phyloP scores from a whole-genome alignment of 495 filamentous ascomycete species.

The Xylaria bambusicola region DNA sequence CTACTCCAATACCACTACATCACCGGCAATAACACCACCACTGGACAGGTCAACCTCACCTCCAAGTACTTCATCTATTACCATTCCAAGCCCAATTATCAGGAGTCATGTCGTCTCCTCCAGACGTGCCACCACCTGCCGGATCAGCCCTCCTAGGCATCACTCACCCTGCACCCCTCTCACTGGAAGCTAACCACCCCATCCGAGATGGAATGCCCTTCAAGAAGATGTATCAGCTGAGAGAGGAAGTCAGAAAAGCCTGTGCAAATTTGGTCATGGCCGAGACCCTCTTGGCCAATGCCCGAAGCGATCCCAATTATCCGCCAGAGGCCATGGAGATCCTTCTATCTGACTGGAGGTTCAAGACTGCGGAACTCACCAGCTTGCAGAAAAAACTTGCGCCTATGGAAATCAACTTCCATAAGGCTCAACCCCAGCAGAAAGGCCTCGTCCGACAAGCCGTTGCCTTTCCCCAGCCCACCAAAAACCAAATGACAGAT shows the following conservation, averaged over 20 bases:
- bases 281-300: neutral
- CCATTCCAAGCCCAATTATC: too few relatives aligned
- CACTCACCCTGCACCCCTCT: too few relatives aligned
- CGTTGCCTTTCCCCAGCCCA: neutral
- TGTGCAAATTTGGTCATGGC: neutral
- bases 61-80: too few relatives aligned
- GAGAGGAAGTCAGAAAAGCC: neutral
- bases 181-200: too few relatives aligned
- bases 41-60: too few relatives aligned
- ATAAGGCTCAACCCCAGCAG: neutral
- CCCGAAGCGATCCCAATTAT: neutral
- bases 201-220: neutral
- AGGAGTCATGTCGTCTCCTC: too few relatives aligned
- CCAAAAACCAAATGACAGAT: neutral
- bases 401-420: slow-evolving; percentile 4
- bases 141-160: too few relatives aligned
- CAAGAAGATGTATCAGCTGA: neutral
- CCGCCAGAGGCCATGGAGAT: neutral
- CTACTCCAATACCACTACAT: too few relatives aligned
- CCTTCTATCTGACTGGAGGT: neutral
- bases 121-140: too few relatives aligned
- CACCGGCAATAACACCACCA: too few relatives aligned
- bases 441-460: neutral
- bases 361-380: slow-evolving; percentile 1
- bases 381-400: neutral